A percentile compares a stretch with the other conserved stretches of the same genome.
Conservation (phyloP, 2,329 filamentous ascomycete species). For the Pyricularia sp. region DNA sequence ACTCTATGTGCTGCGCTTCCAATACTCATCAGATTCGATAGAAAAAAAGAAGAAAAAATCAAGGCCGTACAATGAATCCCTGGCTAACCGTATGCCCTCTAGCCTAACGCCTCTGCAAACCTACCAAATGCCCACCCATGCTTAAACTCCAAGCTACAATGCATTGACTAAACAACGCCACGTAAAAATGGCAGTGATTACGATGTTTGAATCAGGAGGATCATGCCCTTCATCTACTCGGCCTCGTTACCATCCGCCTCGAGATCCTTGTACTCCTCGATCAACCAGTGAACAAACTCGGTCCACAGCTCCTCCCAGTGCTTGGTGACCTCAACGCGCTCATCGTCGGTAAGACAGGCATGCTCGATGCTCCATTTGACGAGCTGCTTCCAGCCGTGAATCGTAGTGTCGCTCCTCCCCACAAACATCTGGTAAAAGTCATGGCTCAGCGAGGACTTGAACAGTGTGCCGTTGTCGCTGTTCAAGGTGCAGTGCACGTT, state of each 20-base stretch:
- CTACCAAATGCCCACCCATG: background rate
- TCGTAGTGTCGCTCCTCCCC: slow-evolving; percentile 54
- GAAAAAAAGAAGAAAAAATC: no score
- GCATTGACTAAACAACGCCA: background rate
- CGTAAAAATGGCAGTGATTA: background rate
- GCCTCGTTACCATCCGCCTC: background rate
- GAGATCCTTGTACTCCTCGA: background rate
- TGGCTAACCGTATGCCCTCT: background rate
- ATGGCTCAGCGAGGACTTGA: slow-evolving; percentile 60
- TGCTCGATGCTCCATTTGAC: slow-evolving; percentile 54
- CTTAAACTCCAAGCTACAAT: background rate
- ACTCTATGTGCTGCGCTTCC: background rate
- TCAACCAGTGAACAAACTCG: slow-evolving; percentile 44
- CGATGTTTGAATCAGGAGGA: background rate
- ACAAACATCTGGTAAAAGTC: slow-evolving; percentile 73
- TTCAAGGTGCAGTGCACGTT: slow-evolving; percentile 66
- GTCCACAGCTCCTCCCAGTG: slow-evolving; percentile 50
- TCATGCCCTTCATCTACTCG: background rate
- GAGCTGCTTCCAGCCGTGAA: slow-evolving; percentile 65
- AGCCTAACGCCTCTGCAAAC: background rate
- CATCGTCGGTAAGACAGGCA: slow-evolving; percentile 37
- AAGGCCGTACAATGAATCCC: background rate
- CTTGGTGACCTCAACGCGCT: slow-evolving; percentile 32
- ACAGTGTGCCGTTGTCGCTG: slow-evolving; percentile 67
- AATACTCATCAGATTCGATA: background rate